Percentiles rank a stretch among this genome's conserved stretches.
phyloP scores from a whole-genome alignment of 176 grass and related monocot genomes.

The Saccharum officinarum region DNA sequence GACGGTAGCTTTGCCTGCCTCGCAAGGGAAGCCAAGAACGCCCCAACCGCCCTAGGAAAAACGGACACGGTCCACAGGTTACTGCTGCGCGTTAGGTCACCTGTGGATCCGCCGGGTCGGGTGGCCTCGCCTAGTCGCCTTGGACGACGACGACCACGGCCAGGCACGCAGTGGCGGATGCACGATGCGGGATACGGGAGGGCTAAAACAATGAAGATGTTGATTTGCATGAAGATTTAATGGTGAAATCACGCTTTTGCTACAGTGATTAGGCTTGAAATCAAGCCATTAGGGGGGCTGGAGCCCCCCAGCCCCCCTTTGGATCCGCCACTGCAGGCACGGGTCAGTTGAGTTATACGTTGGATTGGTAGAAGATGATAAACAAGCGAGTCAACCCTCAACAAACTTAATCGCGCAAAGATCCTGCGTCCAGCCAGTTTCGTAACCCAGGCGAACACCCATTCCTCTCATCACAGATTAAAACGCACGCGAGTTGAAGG shows the following conservation, averaged over 20 bases:
- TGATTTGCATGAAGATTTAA: too few relatives aligned
- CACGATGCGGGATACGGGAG: too few relatives aligned
- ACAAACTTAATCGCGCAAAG: slow-evolving; percentile 9
- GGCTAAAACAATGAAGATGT: too few relatives aligned
- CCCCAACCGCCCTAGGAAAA: neutral
- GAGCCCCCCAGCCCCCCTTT: too few relatives aligned
- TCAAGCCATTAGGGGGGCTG: too few relatives aligned
- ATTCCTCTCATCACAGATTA: neutral
- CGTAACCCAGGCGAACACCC: neutral
- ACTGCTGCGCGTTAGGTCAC: slow-evolving; percentile 23
- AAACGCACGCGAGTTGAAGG: slow-evolving; percentile 7
- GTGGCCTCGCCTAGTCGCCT: too few relatives aligned
- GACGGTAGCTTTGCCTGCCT: neutral
- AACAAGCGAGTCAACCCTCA: neutral
- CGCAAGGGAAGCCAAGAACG: neutral
- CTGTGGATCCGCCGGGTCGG: slow-evolving; percentile 17
- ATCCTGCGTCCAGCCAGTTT: neutral
- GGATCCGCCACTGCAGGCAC: too few relatives aligned
- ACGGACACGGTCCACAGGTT: neutral
- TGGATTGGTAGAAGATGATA: neutral
- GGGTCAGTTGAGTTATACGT: neutral
- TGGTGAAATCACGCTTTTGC: too few relatives aligned
- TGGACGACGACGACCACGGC: neutral
- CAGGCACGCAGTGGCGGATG: neutral
- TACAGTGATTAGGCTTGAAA: too few relatives aligned